These are phyloP conservation scores for Kwoniella heveanensis DNA, from an alignment of 768 basidiomycete species.

Conservation along the genomic window DNA sequence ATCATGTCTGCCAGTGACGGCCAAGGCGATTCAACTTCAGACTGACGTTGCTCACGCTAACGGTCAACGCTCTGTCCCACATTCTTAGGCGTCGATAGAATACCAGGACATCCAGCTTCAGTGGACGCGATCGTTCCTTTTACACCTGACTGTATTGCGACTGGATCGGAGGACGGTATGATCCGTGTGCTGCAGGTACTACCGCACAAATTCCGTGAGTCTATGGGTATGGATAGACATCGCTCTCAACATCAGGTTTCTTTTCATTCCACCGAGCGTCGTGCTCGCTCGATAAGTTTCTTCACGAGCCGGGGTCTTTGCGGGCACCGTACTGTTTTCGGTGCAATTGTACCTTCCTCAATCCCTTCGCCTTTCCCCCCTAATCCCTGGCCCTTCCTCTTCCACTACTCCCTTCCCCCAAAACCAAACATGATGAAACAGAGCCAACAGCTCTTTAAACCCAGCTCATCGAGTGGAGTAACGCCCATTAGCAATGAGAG, in stretches of 20 bases:
- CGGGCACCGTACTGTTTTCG: too few relatives aligned
- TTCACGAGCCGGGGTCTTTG: too few relatives aligned
- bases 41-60: not conserved
- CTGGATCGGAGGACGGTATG: conserved; percentile 89
- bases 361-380: too few relatives aligned
- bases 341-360: too few relatives aligned
- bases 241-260: too few relatives aligned
- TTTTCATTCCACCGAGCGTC: too few relatives aligned
- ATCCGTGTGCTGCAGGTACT: conserved; percentile 82
- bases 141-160: conserved; percentile 71
- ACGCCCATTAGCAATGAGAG: conserved; percentile 77
- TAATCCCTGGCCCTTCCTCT: conserved; percentile 2
- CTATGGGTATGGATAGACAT: too few relatives aligned
- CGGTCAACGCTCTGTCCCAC: too few relatives aligned
- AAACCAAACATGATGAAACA: conserved; percentile 67
- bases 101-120: conserved; percentile 78
- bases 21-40: too few relatives aligned
- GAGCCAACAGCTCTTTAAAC: conserved; percentile 77
- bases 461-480: conserved; percentile 96
- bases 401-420: conserved; percentile 7
- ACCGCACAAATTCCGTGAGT: conserved; percentile 72
- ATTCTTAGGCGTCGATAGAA: conserved; percentile 35
- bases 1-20: not conserved
- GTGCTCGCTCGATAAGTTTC: too few relatives aligned
- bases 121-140: conserved; percentile 81